Base-by-base conservation (phyloP, 257 asterid genomes). In the Fraxinus americana region DNA sequence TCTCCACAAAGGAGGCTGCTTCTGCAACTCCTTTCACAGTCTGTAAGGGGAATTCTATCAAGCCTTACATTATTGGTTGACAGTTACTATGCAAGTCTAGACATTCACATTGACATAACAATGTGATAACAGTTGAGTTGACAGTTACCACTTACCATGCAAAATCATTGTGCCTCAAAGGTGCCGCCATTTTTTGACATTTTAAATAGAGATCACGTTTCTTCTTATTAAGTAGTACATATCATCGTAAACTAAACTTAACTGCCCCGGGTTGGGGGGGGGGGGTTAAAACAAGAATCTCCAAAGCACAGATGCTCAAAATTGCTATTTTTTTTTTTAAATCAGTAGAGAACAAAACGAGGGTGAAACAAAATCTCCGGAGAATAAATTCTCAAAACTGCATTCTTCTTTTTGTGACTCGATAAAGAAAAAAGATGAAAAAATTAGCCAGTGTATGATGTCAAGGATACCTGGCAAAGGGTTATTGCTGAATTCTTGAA, bases 11-110 rank as follows among this genome's bases (percentile, higher is more conserved):
- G 41, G 91, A 80, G 39, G 93, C 85, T 34, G 92, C 99, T 85
- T 89, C 92, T 50, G 96, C 88, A 89, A 93, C 96, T 79, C 89
- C 96, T 83, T 84, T 89, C 21, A 91, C 92, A 76, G 94, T 88
- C 98, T 96, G 89, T 70, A 86, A 81, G 80, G 80, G 73, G 59
- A 73, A 82, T 30, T 5, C 4, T 45, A 79, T 50, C 32, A 76
- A 63, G 35, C 32, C 16, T 63, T 23, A 63, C 25, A 10, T 7
- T 2, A 63, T 63, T 9, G 69, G 14, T 63, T 63, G 7, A 63
- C 34, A 11, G 68, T 63, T 63, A 25, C 68, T 2, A 63, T 63
- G 34, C 68, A 63, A 63, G 32, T n/a, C 32, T 63, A 23, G 68
- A 63, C 68, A 25, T 63, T 63, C 68, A 63, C 17, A 63, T 25